Conservation (phyloP, 2,329 filamentous ascomycete species). For the Talaromyces sp. region DNA sequence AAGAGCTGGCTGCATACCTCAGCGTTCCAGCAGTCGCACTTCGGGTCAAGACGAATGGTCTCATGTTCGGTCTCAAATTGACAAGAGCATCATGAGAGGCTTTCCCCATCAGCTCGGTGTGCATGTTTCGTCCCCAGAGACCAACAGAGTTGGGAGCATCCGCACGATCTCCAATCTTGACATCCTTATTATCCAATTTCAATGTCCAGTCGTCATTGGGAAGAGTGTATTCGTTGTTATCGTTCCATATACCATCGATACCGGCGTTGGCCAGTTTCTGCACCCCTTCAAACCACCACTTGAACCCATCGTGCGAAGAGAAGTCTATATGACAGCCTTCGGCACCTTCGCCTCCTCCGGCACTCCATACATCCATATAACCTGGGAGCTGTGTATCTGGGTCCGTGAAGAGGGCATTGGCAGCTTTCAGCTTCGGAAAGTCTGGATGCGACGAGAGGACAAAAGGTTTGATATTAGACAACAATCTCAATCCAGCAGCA, state of each 20-base stretch:
- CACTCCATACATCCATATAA: conserved; percentile 66
- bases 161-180: conserved; percentile 33
- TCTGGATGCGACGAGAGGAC: conserved; percentile 64
- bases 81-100: conserved; percentile 65
- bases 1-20: conserved; percentile 66
- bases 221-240: conserved; percentile 73
- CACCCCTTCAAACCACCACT: conserved; percentile 70
- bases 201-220: conserved; percentile 64
- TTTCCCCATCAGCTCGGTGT: conserved; percentile 69
- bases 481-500: conserved; percentile 60
- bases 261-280: conserved; percentile 59
- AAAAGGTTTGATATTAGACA: conserved; percentile 73
- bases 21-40: conserved; percentile 69
- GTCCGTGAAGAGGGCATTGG: conserved; percentile 63
- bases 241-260: conserved; percentile 74
- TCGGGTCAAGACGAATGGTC: conserved; percentile 67
- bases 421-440: conserved; percentile 58
- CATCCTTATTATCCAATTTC: conserved; percentile 49
- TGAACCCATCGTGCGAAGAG: conserved; percentile 62
- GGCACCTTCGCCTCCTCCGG: conserved; percentile 66
- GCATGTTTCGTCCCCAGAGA: conserved; percentile 65
- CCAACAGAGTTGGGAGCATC: conserved; percentile 52
- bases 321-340: conserved; percentile 72
- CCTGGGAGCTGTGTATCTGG: conserved; percentile 51
- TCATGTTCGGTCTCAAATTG: conserved; percentile 54